Evolutionary conservation across 805 yeast genomes (phyloP).

Genomic region (Ogataea angusta): DNA sequence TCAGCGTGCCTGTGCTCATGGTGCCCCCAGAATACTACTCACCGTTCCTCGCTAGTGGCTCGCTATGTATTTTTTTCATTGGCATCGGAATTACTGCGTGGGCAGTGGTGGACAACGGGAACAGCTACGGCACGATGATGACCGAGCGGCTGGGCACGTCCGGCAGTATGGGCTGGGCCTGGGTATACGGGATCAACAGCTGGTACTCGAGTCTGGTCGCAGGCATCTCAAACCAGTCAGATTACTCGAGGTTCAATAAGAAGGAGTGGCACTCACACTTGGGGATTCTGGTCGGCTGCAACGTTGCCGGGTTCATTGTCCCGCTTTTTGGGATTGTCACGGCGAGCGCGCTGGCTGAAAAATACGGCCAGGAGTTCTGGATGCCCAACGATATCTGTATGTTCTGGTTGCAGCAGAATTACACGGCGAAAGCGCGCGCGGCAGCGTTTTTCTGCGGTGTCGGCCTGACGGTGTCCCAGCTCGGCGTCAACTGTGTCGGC

Average conservation of each 20-base stretch:
- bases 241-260: conserved; percentile 33
- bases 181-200: conserved; percentile 38
- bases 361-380: conserved; percentile 35
- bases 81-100: conserved; percentile 19
- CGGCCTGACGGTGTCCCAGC: conserved; percentile 36
- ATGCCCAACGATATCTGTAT: conserved; percentile 41
- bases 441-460: conserved; percentile 46
- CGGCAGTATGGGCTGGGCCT: conserved; percentile 35
- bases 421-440: conserved; percentile 41
- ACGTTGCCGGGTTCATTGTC: conserved; percentile 28
- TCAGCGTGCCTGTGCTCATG: conserved; percentile 39
- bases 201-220: conserved; percentile 41
- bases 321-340: conserved; percentile 45
- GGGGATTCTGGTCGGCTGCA: conserved; percentile 39
- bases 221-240: conserved; percentile 37
- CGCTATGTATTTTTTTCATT: conserved; percentile 12
- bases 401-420: conserved; percentile 39
- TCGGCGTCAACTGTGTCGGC: conserved; percentile 38
- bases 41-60: conserved; percentile 13
- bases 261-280: conserved; percentile 11
- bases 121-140: conserved; percentile 13
- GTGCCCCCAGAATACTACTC: conserved; percentile 38
- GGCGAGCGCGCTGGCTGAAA: conserved; percentile 40
- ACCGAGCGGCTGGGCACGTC: conserved; percentile 13
- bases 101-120: conserved; percentile 14